A percentile compares a stretch with the other conserved stretches of the same genome.
Evolutionary conservation across 441 rosid genomes (phyloP).

Genomic region (Adansonia gregorii): DNA sequence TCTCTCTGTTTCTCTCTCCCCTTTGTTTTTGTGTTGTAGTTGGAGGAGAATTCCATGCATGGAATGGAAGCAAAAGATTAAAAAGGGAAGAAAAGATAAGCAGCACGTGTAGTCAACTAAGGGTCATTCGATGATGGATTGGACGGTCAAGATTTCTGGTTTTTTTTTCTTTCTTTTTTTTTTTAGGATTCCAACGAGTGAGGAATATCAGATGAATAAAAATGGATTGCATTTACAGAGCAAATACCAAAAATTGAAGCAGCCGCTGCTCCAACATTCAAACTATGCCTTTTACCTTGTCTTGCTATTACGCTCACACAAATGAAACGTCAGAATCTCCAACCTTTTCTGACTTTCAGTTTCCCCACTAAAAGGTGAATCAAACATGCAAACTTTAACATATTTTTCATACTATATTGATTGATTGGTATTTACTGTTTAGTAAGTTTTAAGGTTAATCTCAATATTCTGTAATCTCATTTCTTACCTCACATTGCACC

Average conservation of each 20-base stretch:
- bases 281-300: slow-evolving; percentile 41
- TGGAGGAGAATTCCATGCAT: slow-evolving; percentile 90
- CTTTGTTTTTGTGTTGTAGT: slow-evolving; percentile 47
- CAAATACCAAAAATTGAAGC: too few species aligned
- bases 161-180: not conserved
- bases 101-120: slow-evolving; percentile 56
- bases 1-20: slow-evolving; percentile 40
- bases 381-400: too few species aligned
- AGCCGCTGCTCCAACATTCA: slow-evolving; percentile 31
- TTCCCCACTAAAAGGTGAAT: not conserved
- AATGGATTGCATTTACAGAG: not conserved
- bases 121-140: slow-evolving; percentile 36
- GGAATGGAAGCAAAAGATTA: slow-evolving; percentile 64
- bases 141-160: slow-evolving; percentile 54
- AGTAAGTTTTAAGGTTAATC: too few species aligned
- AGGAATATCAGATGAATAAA: not conserved
- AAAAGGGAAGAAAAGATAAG: slow-evolving; percentile 47
- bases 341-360: slow-evolving; percentile 31
- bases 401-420: too few species aligned
- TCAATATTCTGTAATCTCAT: too few species aligned
- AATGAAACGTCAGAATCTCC: slow-evolving; percentile 40
- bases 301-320: slow-evolving; percentile 34
- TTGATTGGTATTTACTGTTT: too few species aligned
- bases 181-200: not conserved
- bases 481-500: too few species aligned